A percentile compares a stretch with the other conserved stretches of the same genome.
Evolutionary conservation across 78 protist genomes (phyloP).

Genomic region (Abeoforma whisleri): DNA sequence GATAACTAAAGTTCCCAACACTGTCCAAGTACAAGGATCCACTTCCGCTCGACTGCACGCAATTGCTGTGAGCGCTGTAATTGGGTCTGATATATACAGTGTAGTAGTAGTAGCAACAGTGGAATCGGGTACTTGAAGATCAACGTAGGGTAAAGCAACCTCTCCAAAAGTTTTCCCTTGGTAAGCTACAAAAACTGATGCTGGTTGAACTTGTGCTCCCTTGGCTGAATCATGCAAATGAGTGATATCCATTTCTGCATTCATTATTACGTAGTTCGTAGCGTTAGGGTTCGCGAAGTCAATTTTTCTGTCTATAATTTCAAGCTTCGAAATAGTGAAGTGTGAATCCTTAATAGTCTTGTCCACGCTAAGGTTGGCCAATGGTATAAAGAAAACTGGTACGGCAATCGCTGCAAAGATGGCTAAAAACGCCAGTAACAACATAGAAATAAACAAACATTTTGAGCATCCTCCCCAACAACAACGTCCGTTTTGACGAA

Average conservation of each 20-base stretch:
- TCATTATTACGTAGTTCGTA: not conserved
- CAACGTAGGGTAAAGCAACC: not conserved
- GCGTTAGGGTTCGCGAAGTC: not conserved
- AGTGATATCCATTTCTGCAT: not conserved
- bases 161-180: not conserved
- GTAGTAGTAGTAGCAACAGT: too few species aligned
- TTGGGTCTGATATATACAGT: too few species aligned
- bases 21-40: too few species aligned
- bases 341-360: not conserved
- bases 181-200: not conserved
- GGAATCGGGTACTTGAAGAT: not conserved
- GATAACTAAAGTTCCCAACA: too few species aligned
- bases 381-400: not conserved
- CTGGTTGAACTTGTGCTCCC: not conserved
- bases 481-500: not conserved
- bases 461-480: not conserved
- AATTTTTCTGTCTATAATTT: too few species aligned
- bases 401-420: not conserved
- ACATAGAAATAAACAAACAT: too few species aligned
- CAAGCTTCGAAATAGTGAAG: not conserved
- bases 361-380: not conserved
- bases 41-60: too few species aligned
- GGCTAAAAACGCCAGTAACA: not conserved
- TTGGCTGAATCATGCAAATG: not conserved
- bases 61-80: too few species aligned